A percentile compares a stretch with the other conserved stretches of the same genome.
Evolutionary conservation across 441 rosid genomes (phyloP).

Genomic region (Gossypium laxum): DNA sequence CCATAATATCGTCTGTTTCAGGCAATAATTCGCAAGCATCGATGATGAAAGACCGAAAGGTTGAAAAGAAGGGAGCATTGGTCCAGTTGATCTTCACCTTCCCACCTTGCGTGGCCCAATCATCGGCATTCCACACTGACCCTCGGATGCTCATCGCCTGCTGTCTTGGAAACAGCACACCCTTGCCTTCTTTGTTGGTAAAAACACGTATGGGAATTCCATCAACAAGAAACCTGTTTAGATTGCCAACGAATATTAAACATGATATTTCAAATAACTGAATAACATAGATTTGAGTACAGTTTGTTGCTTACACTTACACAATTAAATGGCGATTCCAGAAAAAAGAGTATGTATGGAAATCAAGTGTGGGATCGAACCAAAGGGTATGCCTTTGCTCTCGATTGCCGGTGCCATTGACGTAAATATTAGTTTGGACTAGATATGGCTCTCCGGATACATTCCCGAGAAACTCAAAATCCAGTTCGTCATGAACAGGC

Average conservation of each 20-base stretch:
- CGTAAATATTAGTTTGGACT: conserved; percentile 7
- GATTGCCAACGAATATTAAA: not conserved
- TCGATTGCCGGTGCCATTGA: conserved; percentile 9
- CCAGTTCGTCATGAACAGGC: conserved; percentile 9
- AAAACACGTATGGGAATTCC: conserved; percentile 11
- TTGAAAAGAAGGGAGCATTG: not conserved
- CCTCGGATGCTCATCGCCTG: conserved; percentile 6
- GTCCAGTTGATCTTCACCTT: conserved; percentile 8
- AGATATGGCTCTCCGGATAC: conserved; percentile 11
- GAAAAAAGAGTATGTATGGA: conserved; percentile 6
- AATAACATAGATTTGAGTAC: not conserved
- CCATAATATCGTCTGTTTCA: not conserved
- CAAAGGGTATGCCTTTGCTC: conserved; percentile 10
- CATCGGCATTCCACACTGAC: conserved; percentile 11
- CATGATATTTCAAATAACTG: not conserved
- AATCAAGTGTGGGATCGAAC: conserved; percentile 12
- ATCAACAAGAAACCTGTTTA: conserved; percentile 11
- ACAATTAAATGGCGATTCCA: conserved; percentile 5
- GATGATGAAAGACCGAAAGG: not conserved
- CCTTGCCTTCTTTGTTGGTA: not conserved
- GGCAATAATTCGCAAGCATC: conserved; percentile 2
- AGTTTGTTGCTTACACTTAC: not conserved
- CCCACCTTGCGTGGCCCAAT: conserved; percentile 13
- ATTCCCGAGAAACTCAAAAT: conserved; percentile 12
- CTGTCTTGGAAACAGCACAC: not conserved